Evolutionary conservation across 2,329 filamentous ascomycete species (phyloP).

Genomic region (Alternaria metachromatica): DNA sequence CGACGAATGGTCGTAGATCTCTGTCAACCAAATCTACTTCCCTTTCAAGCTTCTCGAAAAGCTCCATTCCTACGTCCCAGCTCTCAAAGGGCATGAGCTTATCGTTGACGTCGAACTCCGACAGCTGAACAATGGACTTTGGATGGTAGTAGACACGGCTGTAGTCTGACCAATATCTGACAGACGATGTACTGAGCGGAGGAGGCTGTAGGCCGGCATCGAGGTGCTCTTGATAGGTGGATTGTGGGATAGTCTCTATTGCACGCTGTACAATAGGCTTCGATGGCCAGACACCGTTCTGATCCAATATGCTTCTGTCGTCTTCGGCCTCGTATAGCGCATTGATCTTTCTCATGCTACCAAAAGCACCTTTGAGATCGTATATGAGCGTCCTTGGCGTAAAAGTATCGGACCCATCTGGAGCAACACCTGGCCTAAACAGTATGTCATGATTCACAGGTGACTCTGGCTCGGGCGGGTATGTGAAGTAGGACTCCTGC

Average conservation of each 20-base stretch:
- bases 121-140: conserved; percentile 80
- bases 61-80: conserved; percentile 54
- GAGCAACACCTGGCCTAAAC: conserved; percentile 82
- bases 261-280: conserved; percentile 67
- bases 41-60: conserved; percentile 54
- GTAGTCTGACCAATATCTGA: conserved; percentile 98
- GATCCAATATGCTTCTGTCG: conserved; percentile 37
- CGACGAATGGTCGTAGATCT: conserved; percentile 83
- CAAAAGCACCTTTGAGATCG: conserved; percentile 93
- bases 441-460: conserved; percentile 84
- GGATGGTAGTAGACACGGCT: conserved; percentile 93
- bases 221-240: conserved; percentile 79
- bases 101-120: conserved; percentile 82
- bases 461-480: conserved; percentile 68
- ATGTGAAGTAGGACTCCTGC: conserved; percentile 97
- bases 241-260: conserved; percentile 68
- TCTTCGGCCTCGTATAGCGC: conserved; percentile 75
- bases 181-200: conserved; percentile 69
- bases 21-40: conserved; percentile 83
- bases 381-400: conserved; percentile 92
- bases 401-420: conserved; percentile 87
- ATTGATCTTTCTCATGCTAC: conserved; percentile 85
- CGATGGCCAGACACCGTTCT: conserved; percentile 42
- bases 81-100: conserved; percentile 81
- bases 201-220: conserved; percentile 72